Conservation (phyloP, 768 basidiomycete species). For the Trametes coccinea region DNA sequence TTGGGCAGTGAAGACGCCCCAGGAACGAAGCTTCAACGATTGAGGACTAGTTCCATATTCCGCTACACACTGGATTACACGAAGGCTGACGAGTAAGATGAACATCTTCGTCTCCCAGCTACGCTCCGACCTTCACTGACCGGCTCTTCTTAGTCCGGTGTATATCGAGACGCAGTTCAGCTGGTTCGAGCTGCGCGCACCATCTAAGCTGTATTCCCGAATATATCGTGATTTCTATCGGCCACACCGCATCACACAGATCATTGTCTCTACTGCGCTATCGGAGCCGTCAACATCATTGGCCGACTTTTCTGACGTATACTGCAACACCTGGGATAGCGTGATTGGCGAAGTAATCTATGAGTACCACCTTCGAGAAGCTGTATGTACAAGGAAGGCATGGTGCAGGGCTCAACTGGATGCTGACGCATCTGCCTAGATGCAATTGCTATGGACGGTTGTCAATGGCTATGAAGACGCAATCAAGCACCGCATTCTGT, state of each 20-base stretch:
- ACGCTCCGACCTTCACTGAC: neutral
- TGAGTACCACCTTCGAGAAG: neutral
- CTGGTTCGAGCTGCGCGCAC: constrained; percentile 57
- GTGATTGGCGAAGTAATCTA: neutral
- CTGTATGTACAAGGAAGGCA: neutral
- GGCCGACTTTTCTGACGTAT: constrained; percentile 35
- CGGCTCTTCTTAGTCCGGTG: constrained; percentile 46
- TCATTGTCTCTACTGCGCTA: constrained; percentile 41
- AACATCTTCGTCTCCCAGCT: neutral
- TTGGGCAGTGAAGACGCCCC: constrained; percentile 34
- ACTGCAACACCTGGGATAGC: constrained; percentile 10
- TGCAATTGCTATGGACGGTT: neutral
- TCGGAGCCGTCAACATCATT: constrained; percentile 35
- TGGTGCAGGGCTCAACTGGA: neutral
- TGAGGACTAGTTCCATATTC: constrained; percentile 50
- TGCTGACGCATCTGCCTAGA: neutral
- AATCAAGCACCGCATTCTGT: neutral
- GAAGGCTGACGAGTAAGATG: constrained; percentile 49
- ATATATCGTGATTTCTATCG: constrained; percentile 51
- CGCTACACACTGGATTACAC: constrained; percentile 54
- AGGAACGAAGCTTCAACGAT: constrained; percentile 29
- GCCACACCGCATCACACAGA: constrained; percentile 52
- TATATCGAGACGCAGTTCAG: constrained; percentile 66
- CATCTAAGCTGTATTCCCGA: constrained; percentile 46
- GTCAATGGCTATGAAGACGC: neutral